Evolutionary conservation across 768 basidiomycete species (phyloP).

Genomic region (Suillus decipiens): DNA sequence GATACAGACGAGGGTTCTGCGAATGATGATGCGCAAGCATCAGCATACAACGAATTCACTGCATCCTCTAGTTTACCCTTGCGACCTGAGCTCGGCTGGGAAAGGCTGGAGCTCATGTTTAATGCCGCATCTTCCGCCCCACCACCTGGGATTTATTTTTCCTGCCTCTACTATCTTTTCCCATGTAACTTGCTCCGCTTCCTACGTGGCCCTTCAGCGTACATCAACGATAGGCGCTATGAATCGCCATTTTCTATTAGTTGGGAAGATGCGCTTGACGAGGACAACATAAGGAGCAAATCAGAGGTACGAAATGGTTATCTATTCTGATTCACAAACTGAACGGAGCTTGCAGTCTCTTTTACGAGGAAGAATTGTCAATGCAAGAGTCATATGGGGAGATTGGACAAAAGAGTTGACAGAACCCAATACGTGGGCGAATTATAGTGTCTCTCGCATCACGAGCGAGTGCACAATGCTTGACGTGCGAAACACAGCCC

Average conservation of each 20-base stretch:
- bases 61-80: constrained; percentile 43
- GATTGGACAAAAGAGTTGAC: constrained; percentile 65
- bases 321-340: constrained; percentile 6
- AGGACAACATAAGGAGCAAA: constrained; percentile 67
- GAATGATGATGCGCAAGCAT: constrained; percentile 6
- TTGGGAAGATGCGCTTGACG: constrained; percentile 73
- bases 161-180: constrained; percentile 85
- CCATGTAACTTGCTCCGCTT: constrained; percentile 87
- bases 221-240: constrained; percentile 53
- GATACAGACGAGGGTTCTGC: constrained; percentile 12
- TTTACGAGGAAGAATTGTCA: constrained; percentile 70
- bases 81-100: constrained; percentile 66
- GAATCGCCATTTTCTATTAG: constrained; percentile 63
- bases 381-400: constrained; percentile 69
- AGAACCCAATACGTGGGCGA: constrained; percentile 66
- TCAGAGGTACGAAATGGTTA: constrained; percentile 56
- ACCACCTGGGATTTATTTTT: constrained; percentile 68
- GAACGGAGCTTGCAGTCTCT: constrained; percentile 47
- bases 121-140: constrained; percentile 55
- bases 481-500: constrained; percentile 55
- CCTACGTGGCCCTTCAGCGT: constrained; percentile 64
- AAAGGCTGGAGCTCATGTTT: constrained; percentile 63
- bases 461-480: constrained; percentile 71
- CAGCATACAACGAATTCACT: constrained; percentile 29
- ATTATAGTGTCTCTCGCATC: constrained; percentile 61